Conservation (phyloP, 192 early-diverging fungal genomes). For the Phycomyces nitens region DNA sequence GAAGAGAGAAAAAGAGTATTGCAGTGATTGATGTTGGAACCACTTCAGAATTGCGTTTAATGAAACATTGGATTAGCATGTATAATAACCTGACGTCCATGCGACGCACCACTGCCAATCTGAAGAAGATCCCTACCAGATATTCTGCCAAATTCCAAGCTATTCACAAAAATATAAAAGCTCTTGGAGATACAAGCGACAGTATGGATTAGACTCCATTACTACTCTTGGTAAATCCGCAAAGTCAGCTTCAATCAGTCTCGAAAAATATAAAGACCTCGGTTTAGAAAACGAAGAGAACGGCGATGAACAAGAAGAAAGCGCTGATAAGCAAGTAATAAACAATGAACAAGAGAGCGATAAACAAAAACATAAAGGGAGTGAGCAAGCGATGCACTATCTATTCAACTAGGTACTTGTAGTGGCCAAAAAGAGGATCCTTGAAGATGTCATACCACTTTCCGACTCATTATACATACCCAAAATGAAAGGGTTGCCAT, state of each 20-base stretch:
- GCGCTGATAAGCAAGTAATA: neutral
- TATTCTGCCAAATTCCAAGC: neutral
- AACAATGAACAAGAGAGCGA: neutral
- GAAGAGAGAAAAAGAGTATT: constrained; percentile 3
- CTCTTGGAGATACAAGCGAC: neutral
- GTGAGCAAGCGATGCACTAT: constrained; percentile 3
- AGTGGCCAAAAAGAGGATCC: constrained; percentile 9
- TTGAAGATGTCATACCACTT: constrained; percentile 5
- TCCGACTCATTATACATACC: constrained; percentile 7
- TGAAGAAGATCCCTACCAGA: constrained; percentile 2
- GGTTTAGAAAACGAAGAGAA: constrained; percentile 7
- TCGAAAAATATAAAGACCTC: constrained; percentile 4
- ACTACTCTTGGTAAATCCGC: neutral
- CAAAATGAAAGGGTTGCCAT: neutral
- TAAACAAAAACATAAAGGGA: neutral
- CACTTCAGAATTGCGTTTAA: constrained; percentile 3
- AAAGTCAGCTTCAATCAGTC: constrained; percentile 10
- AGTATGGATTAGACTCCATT: neutral
- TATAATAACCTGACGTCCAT: constrained; percentile 1
- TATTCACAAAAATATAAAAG: constrained; percentile 6
- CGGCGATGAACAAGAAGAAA: neutral
- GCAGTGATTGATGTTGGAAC: neutral
- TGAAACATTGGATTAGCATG: constrained; percentile 7
- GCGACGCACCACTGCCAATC: constrained; percentile 2
- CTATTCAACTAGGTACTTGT: neutral